Evolutionary conservation across 805 yeast genomes (phyloP), one percentile per base, ranked within the genome.

Genomic region (Tetrapisispora nanseiensis): DNA sequence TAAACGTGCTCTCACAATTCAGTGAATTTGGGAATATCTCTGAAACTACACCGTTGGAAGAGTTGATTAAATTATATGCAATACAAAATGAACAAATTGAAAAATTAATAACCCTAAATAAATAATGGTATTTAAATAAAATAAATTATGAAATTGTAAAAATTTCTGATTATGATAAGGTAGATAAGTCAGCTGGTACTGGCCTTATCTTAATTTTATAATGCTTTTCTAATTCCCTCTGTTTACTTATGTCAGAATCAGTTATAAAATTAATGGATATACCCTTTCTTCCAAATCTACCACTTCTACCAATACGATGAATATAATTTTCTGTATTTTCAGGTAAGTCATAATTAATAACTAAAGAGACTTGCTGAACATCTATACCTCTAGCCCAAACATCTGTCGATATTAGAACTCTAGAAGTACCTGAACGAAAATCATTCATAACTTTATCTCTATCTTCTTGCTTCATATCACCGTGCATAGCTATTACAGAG

Each of bases 221-320:
- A 71, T 80, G 86, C 64, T 73, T 81, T 71, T 90, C 97, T 51
- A 92, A 79, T 64, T 84, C 95, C 62, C 82, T 79, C 70, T 89
- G 71, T 61, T 74, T 74, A 51, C 75, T 72, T 50, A 74, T 73
- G 63, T 90, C 97, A 43, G 79, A 80, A 49, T 72, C 74, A 40
- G 97, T 89, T 55, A 89, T 81, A 60, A 90, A 84, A 73, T 89
- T 92, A 63, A 90, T 84, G 48, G 97, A 97, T 49, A 86, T 90
- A 73, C 98, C 98, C 71, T 89, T 90, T 68, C 98, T 79, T 64
- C 98, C 98, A 73, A 90, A 90, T 68, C 98, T 81, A 60, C 98
- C 98, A 55, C 95, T 86, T 71, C 98, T 80, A 67, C 98, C 98
- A 59, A 90, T 94, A 71, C 98, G 78, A 71, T 90, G 98, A 59